Conservation (phyloP, 208 protist species). For the Leishmania mexicana region DNA sequence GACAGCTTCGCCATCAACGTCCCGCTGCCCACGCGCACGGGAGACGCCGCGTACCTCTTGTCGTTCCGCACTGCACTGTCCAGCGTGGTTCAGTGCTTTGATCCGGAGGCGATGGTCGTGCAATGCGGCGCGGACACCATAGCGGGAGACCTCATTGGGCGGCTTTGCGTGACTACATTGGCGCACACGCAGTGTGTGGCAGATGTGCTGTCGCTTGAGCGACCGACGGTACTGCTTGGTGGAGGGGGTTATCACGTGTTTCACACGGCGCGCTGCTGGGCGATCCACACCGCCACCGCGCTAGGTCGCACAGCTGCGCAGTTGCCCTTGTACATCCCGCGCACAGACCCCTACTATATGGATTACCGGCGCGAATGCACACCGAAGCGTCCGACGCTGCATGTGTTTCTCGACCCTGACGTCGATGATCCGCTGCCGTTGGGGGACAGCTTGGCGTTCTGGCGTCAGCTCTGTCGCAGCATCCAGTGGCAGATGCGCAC, state of each 20-base stretch:
- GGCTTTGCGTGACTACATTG: conserved; percentile 95
- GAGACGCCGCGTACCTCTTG: conserved; percentile 93
- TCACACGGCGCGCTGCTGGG: conserved; percentile 99
- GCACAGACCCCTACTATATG: conserved; percentile 73
- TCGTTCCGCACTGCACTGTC: conserved; percentile 96
- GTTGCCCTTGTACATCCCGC: conserved; percentile 75
- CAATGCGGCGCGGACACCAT: conserved; percentile 99
- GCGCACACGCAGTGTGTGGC: conserved; percentile 95
- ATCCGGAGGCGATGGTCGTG: conserved; percentile 97
- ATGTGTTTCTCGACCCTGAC: conserved; percentile 72
- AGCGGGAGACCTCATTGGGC: conserved; percentile 96
- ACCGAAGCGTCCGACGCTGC: conserved; percentile 67
- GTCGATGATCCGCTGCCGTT: conserved; percentile 62
- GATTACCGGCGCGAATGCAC: conserved; percentile 68
- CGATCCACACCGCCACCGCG: conserved; percentile 95
- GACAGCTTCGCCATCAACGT: conserved; percentile 93
- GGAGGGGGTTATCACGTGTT: conserved; percentile 99
- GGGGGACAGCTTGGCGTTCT: conserved; percentile 54
- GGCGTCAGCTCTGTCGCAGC: conserved; percentile 69
- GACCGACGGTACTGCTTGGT: conserved; percentile 97
- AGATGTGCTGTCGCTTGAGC: conserved; percentile 91
- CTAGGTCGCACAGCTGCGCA: conserved; percentile 53
- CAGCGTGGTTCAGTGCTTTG: conserved; percentile 95
- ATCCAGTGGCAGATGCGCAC: conserved; percentile 65
- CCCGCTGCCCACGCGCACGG: conserved; percentile 95